A percentile compares a stretch with the other conserved stretches of the same genome.
Conservation (phyloP, 805 yeast species). For the Starmera quercuum region DNA sequence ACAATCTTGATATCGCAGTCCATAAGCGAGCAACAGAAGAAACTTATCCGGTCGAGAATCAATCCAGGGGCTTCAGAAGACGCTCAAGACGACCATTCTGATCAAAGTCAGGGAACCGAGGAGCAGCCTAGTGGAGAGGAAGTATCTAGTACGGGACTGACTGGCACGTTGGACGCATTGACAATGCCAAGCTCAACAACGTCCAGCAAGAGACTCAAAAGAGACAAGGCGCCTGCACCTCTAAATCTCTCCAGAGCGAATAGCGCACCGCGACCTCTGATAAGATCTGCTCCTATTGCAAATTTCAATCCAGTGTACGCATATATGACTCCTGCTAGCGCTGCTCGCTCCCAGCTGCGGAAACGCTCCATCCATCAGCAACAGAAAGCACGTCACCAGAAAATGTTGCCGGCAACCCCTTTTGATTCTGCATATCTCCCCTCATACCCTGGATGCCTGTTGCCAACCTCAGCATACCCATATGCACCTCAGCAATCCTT, state of each 20-base stretch:
- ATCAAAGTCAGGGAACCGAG: constrained; percentile 1
- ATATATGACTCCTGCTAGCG: background rate
- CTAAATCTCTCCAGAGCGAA: constrained; percentile 14
- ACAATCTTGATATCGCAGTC: constrained; percentile 17
- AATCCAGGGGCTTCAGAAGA: constrained; percentile 1
- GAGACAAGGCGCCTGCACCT: constrained; percentile 23
- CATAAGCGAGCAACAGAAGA: constrained; percentile 21
- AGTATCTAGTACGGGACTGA: constrained; percentile 4
- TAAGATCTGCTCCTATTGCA: constrained; percentile 25
- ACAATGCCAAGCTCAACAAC: constrained; percentile 13
- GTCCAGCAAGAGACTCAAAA: constrained; percentile 18
- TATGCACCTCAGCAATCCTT: constrained; percentile 2
- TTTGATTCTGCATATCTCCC: background rate
- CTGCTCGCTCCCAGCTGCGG: constrained; percentile 1
- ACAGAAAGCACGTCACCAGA: constrained; percentile 10
- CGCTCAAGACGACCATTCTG: constrained; percentile 3
- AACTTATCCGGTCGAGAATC: constrained; percentile 17
- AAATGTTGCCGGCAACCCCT: constrained; percentile 9
- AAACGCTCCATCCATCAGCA: constrained; percentile 1
- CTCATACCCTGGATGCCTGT: background rate
- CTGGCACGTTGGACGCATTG: constrained; percentile 9
- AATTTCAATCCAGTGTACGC: background rate
- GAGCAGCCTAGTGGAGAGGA: background rate
- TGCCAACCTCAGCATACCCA: constrained; percentile 9
- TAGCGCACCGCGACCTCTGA: constrained; percentile 15